Base-by-base conservation (phyloP, 2,329 filamentous ascomycete genomes). In the Acarospora socialis region DNA sequence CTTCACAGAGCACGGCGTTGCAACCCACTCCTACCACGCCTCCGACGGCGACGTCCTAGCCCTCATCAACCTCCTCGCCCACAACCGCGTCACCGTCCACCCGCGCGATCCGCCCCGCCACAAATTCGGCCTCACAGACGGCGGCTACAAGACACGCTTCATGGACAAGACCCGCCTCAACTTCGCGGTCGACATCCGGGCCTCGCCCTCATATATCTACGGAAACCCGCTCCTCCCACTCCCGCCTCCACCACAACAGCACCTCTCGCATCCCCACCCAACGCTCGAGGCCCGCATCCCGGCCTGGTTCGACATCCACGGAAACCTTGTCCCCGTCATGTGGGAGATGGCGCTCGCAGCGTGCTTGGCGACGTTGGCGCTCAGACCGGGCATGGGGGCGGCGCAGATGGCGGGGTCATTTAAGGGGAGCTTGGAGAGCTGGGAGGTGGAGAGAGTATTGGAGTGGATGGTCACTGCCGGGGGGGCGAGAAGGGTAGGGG, bases 301-400 rank as follows among this genome's bases (percentile, higher is more conserved):
- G 0, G 32, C 64, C 9, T 67, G 63, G 63, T 51, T 57, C 32
- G 61, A 65, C 40, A 60, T 66, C 30, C 57, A 65, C 33, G 55
- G 53, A 1, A 44, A 52, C 9, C 40, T 58, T 8, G 44, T 54
- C 3, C 39, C 43, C 8, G 27, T 44, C 5, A 41, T 55, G 13
- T 67, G 63, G 63, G 52, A 60, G 7, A 46, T 54, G 30, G 52
- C 54, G 7, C 36, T 61, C 8, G 53, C 50, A 2, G 53, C 57
- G 3, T 51, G 63, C 3, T 34, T 65, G 3, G 55, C 59, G 1
- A 47, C 55, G n/a, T 36, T 65, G 9, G 52, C 53, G 6, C 44
- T 54, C 7, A 45, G 61, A 4, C 57, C 61, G 4, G 61, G 61
- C 0, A 42, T 58, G 14, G 50, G 42, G 7, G 47, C 52, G 2